These are phyloP conservation scores for Colletotrichum musicola DNA, from an alignment of 2,329 filamentous ascomycete genomes.

Conservation along the genomic window DNA sequence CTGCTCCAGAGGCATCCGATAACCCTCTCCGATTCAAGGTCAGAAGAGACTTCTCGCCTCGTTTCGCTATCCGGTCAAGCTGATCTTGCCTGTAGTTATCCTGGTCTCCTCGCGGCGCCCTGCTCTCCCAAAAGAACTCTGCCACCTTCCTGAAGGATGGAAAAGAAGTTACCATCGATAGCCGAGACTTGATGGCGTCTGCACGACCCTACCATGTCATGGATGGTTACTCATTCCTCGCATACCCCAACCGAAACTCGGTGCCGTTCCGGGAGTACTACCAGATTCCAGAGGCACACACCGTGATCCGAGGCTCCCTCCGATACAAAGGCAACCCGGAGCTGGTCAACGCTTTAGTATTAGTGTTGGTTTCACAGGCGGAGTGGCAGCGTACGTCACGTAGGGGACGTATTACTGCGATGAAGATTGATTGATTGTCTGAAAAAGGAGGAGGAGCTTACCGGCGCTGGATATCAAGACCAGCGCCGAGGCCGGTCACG, in stretches of 20 bases:
- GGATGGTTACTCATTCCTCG: conserved; percentile 71
- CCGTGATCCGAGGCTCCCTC: conserved; percentile 75
- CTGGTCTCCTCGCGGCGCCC: conserved; percentile 73
- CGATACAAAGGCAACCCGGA: conserved; percentile 77
- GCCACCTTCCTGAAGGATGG: conserved; percentile 75
- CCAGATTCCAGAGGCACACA: conserved; percentile 76
- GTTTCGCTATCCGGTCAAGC: too few relatives aligned
- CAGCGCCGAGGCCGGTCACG: too few relatives aligned
- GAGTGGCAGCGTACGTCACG: too few relatives aligned
- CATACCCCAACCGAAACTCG: conserved; percentile 78
- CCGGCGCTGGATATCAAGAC: too few relatives aligned
- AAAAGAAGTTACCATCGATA: conserved; percentile 58
- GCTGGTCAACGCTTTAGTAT: conserved; percentile 75
- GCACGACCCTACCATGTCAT: conserved; percentile 76
- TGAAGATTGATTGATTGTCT: too few relatives aligned
- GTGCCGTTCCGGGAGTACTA: conserved; percentile 76
- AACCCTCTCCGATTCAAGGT: conserved; percentile 76
- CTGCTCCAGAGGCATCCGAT: conserved; percentile 68
- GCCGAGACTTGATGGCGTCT: conserved; percentile 70
- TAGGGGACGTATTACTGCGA: too few relatives aligned
- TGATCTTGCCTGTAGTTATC: conserved; percentile 61
- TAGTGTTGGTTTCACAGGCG: too few relatives aligned
- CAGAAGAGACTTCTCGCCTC: too few relatives aligned
- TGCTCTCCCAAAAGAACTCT: conserved; percentile 75
- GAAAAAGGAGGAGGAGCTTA: too few relatives aligned